Evolutionary conservation across 2,329 filamentous ascomycete genomes (phyloP), one percentile per base, ranked within the genome.

Genomic region (Apiospora kogelbergensis): DNA sequence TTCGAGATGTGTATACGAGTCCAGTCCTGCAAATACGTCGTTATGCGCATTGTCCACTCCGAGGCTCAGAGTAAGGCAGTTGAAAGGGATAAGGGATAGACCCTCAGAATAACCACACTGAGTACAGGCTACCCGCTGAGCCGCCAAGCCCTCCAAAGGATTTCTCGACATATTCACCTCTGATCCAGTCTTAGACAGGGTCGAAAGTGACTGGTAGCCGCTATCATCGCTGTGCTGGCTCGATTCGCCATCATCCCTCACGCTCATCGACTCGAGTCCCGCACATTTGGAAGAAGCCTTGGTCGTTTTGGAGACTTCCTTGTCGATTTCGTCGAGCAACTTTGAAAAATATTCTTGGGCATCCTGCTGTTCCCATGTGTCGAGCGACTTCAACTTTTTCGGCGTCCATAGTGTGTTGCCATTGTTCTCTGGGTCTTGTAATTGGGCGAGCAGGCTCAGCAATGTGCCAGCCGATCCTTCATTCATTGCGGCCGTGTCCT

Each of bases 321-420:
- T 91, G 75, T 98, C 93, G 37, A 97, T 84, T 74, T 95, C 91
- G 73, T 95, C 94, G 64, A 98, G 80, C 17, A 99, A 86, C 76
- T 95, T 97, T 20, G 94, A 95, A 75, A 93, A 98, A 79, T 98
- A 99, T 79, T 99, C 96, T 78, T 98, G 96, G 6, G 96, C 96
- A 81, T 99, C 96, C 80, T 99, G 96, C 78, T 98, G 96, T 74
- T 97, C 93, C 89, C 93, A 97, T 40, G 93, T 97, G 79, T 91
- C 95, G 91, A 98, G 97, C 11, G 91, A 95, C 80, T 97, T 97
- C 63, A 98, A 83, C 68, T 91, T 89, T 0, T 87, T 83, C 0
- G 93, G 93, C 7, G 94, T 94, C 93, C 93, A 97, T 17, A 98
- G 84, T 24, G 90, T 91, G 74, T 86, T 87, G 9, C 93, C 93